Evolutionary conservation across 305 asterid species (phyloP).

Genomic region (Caryopteris hybrid): DNA sequence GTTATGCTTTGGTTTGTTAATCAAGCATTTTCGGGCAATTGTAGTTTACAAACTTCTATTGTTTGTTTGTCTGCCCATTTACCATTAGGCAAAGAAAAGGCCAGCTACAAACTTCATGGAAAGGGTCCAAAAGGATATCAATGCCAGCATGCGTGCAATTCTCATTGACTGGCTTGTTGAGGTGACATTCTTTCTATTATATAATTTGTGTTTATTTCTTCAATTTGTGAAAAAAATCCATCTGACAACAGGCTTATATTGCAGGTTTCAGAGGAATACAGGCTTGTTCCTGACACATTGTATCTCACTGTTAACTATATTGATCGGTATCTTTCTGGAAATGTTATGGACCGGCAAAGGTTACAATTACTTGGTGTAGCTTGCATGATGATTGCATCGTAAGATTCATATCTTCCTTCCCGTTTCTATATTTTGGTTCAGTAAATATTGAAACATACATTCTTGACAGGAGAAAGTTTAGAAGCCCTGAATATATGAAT

Average conservation of each 20-base stretch:
- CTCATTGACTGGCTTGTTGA: slow-evolving; percentile 88
- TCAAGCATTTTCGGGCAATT: too few species aligned
- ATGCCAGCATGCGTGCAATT: slow-evolving; percentile 68
- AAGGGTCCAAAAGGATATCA: slow-evolving; percentile 61
- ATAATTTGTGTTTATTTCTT: background rate
- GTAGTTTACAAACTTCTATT: too few species aligned
- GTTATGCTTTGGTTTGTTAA: background rate
- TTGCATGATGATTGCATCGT: slow-evolving; percentile 88
- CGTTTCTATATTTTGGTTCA: background rate
- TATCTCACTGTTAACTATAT: slow-evolving; percentile 58
- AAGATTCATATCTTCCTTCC: slow-evolving; percentile 22
- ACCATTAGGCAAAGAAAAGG: slow-evolving; percentile 44
- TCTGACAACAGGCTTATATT: background rate
- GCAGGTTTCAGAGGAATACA: slow-evolving; percentile 75
- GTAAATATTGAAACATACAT: too few species aligned
- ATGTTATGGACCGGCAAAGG: slow-evolving; percentile 53
- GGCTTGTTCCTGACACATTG: slow-evolving; percentile 69
- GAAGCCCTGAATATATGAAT: background rate
- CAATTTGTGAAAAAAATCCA: background rate
- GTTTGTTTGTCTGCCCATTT: too few species aligned
- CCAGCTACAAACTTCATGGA: slow-evolving; percentile 59
- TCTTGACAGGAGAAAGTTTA: too few species aligned
- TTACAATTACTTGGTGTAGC: slow-evolving; percentile 79
- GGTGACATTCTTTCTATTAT: slow-evolving; percentile 26
- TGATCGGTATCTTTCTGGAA: slow-evolving; percentile 74